Conservation (phyloP, 805 yeast genomes). For the Ogataea pilisensis region DNA sequence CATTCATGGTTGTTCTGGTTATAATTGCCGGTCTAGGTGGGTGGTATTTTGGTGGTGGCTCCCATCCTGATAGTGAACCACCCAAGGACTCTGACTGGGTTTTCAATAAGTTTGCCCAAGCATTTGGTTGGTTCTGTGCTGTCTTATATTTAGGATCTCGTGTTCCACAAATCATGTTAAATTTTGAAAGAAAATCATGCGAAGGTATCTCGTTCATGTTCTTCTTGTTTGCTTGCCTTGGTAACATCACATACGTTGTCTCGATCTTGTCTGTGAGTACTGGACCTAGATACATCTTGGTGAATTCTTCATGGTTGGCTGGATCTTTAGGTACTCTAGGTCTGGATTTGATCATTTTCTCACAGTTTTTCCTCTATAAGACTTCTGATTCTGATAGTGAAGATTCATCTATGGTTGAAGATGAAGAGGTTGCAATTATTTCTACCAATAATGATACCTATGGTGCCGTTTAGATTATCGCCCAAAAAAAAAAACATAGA, state of each 20-base stretch:
- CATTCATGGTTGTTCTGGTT: slow-evolving; percentile 61
- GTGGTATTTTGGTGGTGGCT: slow-evolving; percentile 57
- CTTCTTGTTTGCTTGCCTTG: slow-evolving; percentile 91
- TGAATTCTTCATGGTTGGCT: slow-evolving; percentile 89
- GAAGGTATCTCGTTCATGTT: slow-evolving; percentile 94
- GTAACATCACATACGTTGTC: slow-evolving; percentile 85
- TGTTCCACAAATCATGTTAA: slow-evolving; percentile 84
- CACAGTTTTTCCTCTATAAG: slow-evolving; percentile 79
- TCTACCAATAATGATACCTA: not conserved
- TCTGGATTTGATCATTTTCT: slow-evolving; percentile 78
- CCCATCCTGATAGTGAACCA: slow-evolving; percentile 31
- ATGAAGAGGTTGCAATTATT: slow-evolving; percentile 13
- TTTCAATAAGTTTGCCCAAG: slow-evolving; percentile 76
- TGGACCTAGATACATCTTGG: slow-evolving; percentile 62
- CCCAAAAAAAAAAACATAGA: too few species aligned
- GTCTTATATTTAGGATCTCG: slow-evolving; percentile 78
- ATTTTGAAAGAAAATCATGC: slow-evolving; percentile 82
- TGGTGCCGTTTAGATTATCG: too few species aligned
- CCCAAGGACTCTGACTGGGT: slow-evolving; percentile 41
- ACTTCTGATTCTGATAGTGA: slow-evolving; percentile 28
- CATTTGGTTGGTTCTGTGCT: slow-evolving; percentile 83
- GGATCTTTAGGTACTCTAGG: slow-evolving; percentile 86
- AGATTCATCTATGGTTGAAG: slow-evolving; percentile 14
- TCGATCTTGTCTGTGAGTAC: slow-evolving; percentile 76
- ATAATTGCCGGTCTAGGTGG: slow-evolving; percentile 80